phyloP scores from a whole-genome alignment of 2,329 filamentous ascomycete species.

The Epichloe aotearoae region DNA sequence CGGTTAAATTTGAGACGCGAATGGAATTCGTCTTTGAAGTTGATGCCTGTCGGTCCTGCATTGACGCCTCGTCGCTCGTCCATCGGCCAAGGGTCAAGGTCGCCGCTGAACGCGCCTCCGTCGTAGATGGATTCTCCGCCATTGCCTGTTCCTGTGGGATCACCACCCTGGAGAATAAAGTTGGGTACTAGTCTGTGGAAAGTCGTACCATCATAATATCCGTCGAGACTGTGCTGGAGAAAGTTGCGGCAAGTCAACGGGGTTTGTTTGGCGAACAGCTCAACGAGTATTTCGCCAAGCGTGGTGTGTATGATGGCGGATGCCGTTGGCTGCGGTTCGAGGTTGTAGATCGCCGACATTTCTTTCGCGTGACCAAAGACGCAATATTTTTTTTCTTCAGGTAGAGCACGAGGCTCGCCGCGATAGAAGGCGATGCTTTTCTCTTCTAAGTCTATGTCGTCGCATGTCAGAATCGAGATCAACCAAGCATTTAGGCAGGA shows the following conservation, averaged over 20 bases:
- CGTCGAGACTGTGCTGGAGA: conserved; percentile 84
- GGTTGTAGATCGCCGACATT: conserved; percentile 88
- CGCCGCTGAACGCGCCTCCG: conserved; percentile 60
- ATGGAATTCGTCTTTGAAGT: conserved; percentile 78
- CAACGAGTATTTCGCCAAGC: conserved; percentile 74
- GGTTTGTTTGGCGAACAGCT: conserved; percentile 90
- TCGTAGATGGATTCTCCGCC: conserved; percentile 90
- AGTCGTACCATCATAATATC: conserved; percentile 86
- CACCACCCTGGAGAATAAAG: conserved; percentile 89
- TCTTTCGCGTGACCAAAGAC: neutral
- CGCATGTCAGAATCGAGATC: neutral
- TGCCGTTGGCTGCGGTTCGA: conserved; percentile 86
- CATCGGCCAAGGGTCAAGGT: conserved; percentile 61
- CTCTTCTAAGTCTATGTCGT: neutral
- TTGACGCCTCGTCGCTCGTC: conserved; percentile 50
- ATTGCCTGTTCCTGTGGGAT: conserved; percentile 83
- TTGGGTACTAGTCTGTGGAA: conserved; percentile 88
- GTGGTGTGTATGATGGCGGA: conserved; percentile 87
- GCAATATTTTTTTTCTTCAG: neutral
- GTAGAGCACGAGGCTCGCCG: neutral
- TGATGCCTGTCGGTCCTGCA: conserved; percentile 43
- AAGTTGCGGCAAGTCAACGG: conserved; percentile 91
- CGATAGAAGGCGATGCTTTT: neutral
- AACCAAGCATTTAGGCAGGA: too few relatives aligned
- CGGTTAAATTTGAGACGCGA: conserved; percentile 86